Base-by-base conservation (phyloP, 176 grass and related monocot genomes). In the Avena sativa region DNA sequence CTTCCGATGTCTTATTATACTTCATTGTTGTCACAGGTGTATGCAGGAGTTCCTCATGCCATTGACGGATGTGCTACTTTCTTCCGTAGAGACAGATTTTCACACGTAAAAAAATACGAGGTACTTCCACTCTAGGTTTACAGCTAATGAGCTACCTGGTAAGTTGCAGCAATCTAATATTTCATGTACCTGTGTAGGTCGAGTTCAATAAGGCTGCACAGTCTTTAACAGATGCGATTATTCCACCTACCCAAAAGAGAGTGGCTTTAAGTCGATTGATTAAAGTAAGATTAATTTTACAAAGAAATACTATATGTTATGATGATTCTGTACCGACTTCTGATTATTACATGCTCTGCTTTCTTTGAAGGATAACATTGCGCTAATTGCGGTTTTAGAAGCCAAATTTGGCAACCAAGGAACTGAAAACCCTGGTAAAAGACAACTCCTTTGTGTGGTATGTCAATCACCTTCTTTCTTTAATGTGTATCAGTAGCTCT, bases 21-120 rank as follows among this genome's bases (percentile, higher is more conserved):
- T 88, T 55, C 21, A 32, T 71, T 74, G 16, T 49, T 87, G 17
- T 53, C 79, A 76, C 85, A 99, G 94, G 82, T 99, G 53, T 99
- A 94, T 71, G 81, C 71, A 49, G 94, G 94, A 87, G 92, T 89
- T 84, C 91, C 89, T 80, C 85, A 86, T 49, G 81, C 83, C 4
- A 85, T 99, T 47, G 94, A 99, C 68, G 97, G 94, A 0, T 99
- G 97, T 93, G 97, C 97, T 72, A 99, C 94, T 63, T 99, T 99
- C 94, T 99, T 99, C 60, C 97, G 97, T n/a, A 93, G 89, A 81
- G 97, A 99, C 69, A 93, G 90, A 79, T 99, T 99, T 92, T 94
- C 92, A n/a, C 97, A 99, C 89, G 97, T 99, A 62, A 99, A 99
- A 86, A 99, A 99, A 90, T 99, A 99, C 52, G 97, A 99, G 97